Conservation (phyloP, 192 early-diverging fungal genomes). For the Linnemannia zychae region DNA sequence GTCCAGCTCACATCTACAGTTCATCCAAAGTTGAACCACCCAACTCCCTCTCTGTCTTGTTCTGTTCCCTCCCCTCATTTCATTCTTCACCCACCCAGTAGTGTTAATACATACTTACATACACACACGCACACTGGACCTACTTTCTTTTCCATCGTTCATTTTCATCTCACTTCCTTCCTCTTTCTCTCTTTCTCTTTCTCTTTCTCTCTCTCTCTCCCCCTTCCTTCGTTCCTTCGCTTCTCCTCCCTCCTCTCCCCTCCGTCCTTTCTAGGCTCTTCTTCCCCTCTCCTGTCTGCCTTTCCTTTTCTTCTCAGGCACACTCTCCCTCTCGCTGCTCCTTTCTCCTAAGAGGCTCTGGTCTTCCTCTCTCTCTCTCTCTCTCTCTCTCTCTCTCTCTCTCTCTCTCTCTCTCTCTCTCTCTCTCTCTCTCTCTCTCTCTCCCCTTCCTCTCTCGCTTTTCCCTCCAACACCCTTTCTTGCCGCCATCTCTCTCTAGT, state of each 20-base stretch:
- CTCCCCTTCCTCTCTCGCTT: neutral
- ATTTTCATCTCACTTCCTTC: neutral
- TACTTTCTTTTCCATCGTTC: neutral
- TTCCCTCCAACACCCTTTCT: neutral
- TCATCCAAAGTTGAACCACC: too few species aligned
- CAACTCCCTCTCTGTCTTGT: too few species aligned
- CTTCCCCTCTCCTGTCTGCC: neutral
- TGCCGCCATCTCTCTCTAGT: neutral
- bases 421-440: neutral
- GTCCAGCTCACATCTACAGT: too few species aligned
- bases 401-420: neutral
- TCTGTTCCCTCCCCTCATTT: too few species aligned
- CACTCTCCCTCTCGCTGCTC: neutral
- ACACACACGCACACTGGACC: neutral
- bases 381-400: neutral
- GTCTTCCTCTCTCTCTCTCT: slow-evolving; percentile 3
- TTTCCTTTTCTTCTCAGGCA: neutral
- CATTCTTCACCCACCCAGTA: too few species aligned
- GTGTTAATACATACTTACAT: too few species aligned
- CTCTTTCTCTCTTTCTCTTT: neutral
- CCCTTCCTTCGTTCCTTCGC: neutral
- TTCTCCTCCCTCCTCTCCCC: neutral
- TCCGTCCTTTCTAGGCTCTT: neutral
- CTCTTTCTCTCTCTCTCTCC: neutral
- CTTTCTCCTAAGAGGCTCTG: neutral